These are phyloP conservation scores for Pseudofabraea citricarpa DNA, from an alignment of 2,329 filamentous ascomycete species.

Conservation along the genomic window DNA sequence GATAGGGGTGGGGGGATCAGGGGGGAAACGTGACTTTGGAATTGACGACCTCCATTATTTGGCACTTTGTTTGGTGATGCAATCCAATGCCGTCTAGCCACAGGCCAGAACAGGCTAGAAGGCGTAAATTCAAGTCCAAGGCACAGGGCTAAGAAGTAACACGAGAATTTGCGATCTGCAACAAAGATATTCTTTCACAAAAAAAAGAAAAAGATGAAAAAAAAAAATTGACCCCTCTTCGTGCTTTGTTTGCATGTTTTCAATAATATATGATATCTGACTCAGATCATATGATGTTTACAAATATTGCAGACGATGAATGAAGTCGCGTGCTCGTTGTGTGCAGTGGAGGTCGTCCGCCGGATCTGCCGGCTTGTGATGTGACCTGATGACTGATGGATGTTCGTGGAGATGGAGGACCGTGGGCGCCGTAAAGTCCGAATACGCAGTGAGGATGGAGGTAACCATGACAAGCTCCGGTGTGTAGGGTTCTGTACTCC, in stretches of 20 bases:
- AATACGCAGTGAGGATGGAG: not conserved
- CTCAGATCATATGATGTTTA: not conserved
- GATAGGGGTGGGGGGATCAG: no score
- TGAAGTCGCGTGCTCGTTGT: not conserved
- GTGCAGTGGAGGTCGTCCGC: not conserved
- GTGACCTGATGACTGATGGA: not conserved
- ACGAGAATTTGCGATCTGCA: constrained; percentile 1
- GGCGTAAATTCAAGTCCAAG: no score
- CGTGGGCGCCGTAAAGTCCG: not conserved
- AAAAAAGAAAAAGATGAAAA: not conserved
- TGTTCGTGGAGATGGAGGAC: not conserved
- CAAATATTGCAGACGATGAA: not conserved
- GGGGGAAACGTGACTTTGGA: no score
- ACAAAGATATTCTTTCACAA: not conserved
- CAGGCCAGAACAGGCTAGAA: no score
- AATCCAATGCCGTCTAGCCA: no score
- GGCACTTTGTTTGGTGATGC: no score
- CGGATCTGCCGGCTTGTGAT: not conserved
- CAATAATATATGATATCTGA: not conserved
- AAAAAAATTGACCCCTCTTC: not conserved
- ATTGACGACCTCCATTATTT: no score
- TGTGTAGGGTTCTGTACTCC: no score
- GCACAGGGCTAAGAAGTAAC: no score
- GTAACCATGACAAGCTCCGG: no score
- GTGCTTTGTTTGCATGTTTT: not conserved